phyloP scores from a whole-genome alignment of 441 rosid species.

The Brassica hybrid region DNA sequence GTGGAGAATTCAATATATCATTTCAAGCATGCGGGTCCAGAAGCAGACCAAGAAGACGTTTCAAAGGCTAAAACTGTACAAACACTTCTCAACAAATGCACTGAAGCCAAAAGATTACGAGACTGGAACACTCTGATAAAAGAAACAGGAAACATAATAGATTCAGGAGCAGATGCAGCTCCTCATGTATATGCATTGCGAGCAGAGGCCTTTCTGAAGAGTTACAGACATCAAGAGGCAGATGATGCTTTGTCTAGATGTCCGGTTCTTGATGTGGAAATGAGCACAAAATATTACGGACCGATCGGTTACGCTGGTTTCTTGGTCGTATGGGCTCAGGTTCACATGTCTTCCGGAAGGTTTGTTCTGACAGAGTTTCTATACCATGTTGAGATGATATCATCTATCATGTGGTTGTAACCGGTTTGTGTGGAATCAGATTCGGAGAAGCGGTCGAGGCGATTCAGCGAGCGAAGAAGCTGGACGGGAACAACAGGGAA shows the following conservation, averaged over 20 bases:
- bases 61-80: slow-evolving; percentile 65
- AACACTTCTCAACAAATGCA: slow-evolving; percentile 64
- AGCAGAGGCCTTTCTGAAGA: slow-evolving; percentile 85
- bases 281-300: slow-evolving; percentile 73
- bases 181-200: slow-evolving; percentile 85
- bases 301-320: slow-evolving; percentile 71
- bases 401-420: not conserved
- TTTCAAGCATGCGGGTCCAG: slow-evolving; percentile 78
- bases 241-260: slow-evolving; percentile 55
- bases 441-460: slow-evolving; percentile 73
- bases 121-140: slow-evolving; percentile 77
- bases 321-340: slow-evolving; percentile 73
- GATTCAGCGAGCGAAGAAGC: slow-evolving; percentile 64
- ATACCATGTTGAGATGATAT: not conserved
- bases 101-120: slow-evolving; percentile 63
- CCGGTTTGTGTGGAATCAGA: slow-evolving; percentile 40
- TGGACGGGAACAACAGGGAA: slow-evolving; percentile 72
- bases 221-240: slow-evolving; percentile 76
- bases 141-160: slow-evolving; percentile 63
- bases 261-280: slow-evolving; percentile 62
- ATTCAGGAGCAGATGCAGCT: slow-evolving; percentile 81
- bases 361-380: slow-evolving; percentile 42
- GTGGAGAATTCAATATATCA: slow-evolving; percentile 81
- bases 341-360: slow-evolving; percentile 87
- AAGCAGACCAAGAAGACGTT: slow-evolving; percentile 74